Evolutionary conservation across 2,329 filamentous ascomycete genomes (phyloP).

Genomic region (Coniella vitis): DNA sequence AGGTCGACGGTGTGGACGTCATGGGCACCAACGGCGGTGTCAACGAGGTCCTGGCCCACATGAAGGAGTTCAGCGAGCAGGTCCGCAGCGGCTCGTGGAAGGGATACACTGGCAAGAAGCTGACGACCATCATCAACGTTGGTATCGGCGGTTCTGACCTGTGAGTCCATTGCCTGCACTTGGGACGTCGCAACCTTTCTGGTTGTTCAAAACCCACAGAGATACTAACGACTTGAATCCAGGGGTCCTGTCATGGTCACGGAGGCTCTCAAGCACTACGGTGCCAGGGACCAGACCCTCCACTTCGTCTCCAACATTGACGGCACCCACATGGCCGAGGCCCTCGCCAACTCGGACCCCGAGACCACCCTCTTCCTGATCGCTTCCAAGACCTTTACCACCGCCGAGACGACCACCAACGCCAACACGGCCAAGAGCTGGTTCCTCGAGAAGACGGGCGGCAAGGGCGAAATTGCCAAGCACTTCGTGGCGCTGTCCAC

Average conservation of each 20-base stretch:
- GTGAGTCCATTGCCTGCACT: slow-evolving; percentile 47
- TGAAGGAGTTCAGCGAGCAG: slow-evolving; percentile 97
- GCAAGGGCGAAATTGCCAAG: slow-evolving; percentile 87
- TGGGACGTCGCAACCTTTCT: background rate
- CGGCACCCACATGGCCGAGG: slow-evolving; percentile 94
- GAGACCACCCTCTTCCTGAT: slow-evolving; percentile 99
- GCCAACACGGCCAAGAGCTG: slow-evolving; percentile 94
- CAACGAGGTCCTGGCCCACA: slow-evolving; percentile 86
- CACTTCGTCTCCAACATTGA: slow-evolving; percentile 99
- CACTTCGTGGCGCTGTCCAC: slow-evolving; percentile 98
- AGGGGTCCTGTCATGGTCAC: slow-evolving; percentile 98
- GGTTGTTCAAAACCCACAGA: too few relatives aligned
- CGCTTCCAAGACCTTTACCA: slow-evolving; percentile 99
- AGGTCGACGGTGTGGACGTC: slow-evolving; percentile 88
- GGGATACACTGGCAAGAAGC: slow-evolving; percentile 93
- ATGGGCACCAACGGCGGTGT: slow-evolving; percentile 85
- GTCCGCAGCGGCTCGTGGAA: slow-evolving; percentile 94
- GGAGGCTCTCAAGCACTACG: slow-evolving; percentile 93
- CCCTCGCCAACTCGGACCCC: slow-evolving; percentile 78
- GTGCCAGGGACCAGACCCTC: slow-evolving; percentile 74
- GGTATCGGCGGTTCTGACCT: slow-evolving; percentile 98
- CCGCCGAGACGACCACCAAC: slow-evolving; percentile 93
- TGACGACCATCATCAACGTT: slow-evolving; percentile 93
- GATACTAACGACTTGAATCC: slow-evolving; percentile 22
- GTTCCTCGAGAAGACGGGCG: slow-evolving; percentile 77